These are phyloP conservation scores for Solanum acaule DNA, from an alignment of 257 asterid species.

Conservation along the genomic window DNA sequence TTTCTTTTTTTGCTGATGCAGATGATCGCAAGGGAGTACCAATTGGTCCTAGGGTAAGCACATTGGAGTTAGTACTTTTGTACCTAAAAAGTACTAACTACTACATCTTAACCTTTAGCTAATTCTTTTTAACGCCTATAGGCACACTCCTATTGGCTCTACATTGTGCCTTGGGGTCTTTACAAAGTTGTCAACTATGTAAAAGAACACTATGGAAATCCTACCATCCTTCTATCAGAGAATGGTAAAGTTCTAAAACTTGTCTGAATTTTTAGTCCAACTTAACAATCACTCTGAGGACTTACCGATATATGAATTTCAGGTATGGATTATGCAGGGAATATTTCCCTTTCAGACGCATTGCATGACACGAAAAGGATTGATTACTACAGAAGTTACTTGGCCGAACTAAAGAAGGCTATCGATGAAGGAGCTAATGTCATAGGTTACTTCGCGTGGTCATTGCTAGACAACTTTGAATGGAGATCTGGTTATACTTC, in stretches of 20 bases:
- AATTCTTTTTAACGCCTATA: neutral
- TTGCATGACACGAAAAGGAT: constrained; percentile 52
- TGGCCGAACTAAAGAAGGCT: constrained; percentile 49
- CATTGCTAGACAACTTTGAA: constrained; percentile 84
- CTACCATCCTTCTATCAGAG: constrained; percentile 66
- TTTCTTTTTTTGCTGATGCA: constrained; percentile 3
- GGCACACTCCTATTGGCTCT: constrained; percentile 87
- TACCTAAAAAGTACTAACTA: neutral
- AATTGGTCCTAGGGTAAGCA: constrained; percentile 73
- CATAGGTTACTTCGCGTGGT: constrained; percentile 73
- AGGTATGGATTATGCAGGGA: constrained; percentile 92
- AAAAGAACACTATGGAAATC: constrained; percentile 72
- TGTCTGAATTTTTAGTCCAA: neutral
- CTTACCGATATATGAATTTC: neutral
- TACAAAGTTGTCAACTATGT: constrained; percentile 77
- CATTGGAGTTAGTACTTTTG: neutral
- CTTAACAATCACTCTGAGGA: neutral
- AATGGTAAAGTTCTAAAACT: constrained; percentile 36
- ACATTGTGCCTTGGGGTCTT: constrained; percentile 89
- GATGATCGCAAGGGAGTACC: constrained; percentile 72
- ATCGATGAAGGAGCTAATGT: constrained; percentile 72
- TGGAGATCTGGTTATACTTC: constrained; percentile 85
- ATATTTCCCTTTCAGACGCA: constrained; percentile 44
- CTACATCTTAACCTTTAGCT: neutral
- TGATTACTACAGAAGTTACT: constrained; percentile 58